phyloP scores from a whole-genome alignment of 495 filamentous ascomycete genomes.

The Arthonia radiata region DNA sequence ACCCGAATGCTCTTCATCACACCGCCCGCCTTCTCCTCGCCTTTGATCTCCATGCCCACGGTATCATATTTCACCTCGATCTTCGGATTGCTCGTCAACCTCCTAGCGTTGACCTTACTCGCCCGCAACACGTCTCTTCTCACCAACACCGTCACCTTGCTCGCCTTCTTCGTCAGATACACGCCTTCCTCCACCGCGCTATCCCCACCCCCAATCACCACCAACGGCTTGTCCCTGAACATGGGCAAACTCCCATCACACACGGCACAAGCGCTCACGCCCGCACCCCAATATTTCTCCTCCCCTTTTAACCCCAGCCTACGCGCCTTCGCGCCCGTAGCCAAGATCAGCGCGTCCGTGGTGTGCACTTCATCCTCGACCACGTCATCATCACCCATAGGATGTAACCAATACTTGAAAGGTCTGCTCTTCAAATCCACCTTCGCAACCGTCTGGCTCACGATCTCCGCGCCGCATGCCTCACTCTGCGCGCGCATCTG shows the following conservation, averaged over 20 bases:
- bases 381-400: constrained; percentile 34
- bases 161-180: constrained; percentile 94
- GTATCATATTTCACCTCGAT: constrained; percentile 69
- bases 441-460: constrained; percentile 72
- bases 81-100: constrained; percentile 63
- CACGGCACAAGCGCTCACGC: constrained; percentile 88
- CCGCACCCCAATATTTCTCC: constrained; percentile 87
- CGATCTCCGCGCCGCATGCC: constrained; percentile 73
- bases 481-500: constrained; percentile 79
- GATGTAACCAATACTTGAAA: constrained; percentile 74
- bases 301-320: constrained; percentile 68
- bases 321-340: constrained; percentile 78
- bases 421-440: constrained; percentile 67
- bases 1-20: constrained; percentile 68
- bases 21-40: constrained; percentile 51
- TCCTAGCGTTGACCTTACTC: constrained; percentile 73
- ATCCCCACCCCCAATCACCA: constrained; percentile 92
- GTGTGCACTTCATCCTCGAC: constrained; percentile 40
- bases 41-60: constrained; percentile 55
- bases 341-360: constrained; percentile 76
- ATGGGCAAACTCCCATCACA: constrained; percentile 96
- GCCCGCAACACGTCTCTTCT: constrained; percentile 66
- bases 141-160: constrained; percentile 80
- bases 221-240: constrained; percentile 82
- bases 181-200: constrained; percentile 93